Percentiles rank a stretch among this genome's conserved stretches.
phyloP scores from a whole-genome alignment of 257 asterid genomes.

The Jasminum sambac region DNA sequence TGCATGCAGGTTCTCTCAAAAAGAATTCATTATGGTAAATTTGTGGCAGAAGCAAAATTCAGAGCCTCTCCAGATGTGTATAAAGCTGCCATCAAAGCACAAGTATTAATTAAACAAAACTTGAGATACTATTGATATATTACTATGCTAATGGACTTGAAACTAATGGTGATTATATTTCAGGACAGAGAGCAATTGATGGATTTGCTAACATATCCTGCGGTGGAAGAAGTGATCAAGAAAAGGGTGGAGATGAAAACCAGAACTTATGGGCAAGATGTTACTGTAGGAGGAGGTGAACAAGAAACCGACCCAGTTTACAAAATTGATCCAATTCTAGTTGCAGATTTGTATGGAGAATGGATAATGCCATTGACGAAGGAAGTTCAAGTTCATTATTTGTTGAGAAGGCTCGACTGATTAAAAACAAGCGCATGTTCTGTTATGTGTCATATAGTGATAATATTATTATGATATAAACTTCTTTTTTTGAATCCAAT shows the following conservation, averaged over 20 bases:
- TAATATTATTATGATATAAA: no score
- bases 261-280: conserved; percentile 72
- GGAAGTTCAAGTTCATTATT: conserved; percentile 85
- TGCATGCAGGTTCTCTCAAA: conserved; percentile 67
- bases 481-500: no score
- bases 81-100: conserved; percentile 62
- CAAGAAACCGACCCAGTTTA: conserved; percentile 45
- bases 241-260: conserved; percentile 82
- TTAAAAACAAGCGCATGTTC: neutral
- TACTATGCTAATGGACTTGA: neutral
- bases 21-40: conserved; percentile 94
- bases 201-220: conserved; percentile 73
- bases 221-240: conserved; percentile 68
- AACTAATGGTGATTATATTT: conserved; percentile 6
- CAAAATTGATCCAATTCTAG: conserved; percentile 71
- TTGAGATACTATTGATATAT: neutral
- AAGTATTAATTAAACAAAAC: conserved; percentile 31
- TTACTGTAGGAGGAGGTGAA: conserved; percentile 34
- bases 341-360: conserved; percentile 69
- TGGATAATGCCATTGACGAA: conserved; percentile 99
- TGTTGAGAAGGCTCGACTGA: conserved; percentile 76
- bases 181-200: conserved; percentile 63
- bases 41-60: conserved; percentile 94
- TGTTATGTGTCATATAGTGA: no score
- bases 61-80: conserved; percentile 71